phyloP scores from a whole-genome alignment of 176 grass and related monocot species.

The Lolium multiflorum region DNA sequence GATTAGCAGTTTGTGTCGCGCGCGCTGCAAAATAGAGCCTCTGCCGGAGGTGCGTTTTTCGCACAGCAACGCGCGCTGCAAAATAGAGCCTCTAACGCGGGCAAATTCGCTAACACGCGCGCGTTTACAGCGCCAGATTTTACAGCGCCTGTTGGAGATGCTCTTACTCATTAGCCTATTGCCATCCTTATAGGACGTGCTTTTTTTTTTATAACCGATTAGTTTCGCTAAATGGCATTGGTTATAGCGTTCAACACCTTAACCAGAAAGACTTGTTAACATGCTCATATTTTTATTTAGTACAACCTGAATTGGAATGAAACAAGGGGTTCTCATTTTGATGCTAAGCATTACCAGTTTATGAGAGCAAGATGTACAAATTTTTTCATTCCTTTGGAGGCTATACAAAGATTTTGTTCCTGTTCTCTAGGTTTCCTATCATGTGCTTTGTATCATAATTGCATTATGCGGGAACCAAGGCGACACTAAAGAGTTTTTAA shows the following conservation, averaged over 20 bases:
- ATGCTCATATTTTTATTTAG: not conserved
- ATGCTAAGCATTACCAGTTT: slow-evolving; percentile 33
- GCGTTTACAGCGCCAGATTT: too few species aligned
- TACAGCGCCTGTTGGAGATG: too few species aligned
- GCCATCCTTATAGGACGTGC: too few species aligned
- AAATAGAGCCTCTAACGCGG: too few species aligned
- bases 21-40: too few species aligned
- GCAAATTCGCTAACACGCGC: too few species aligned
- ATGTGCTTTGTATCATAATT: not conserved
- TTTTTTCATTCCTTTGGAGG: not conserved
- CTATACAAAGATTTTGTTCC: not conserved
- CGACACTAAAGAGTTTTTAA: not conserved
- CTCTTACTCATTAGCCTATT: too few species aligned
- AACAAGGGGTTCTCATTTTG: slow-evolving; percentile 47
- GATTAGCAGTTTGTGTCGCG: too few species aligned
- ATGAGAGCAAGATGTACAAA: slow-evolving; percentile 36
- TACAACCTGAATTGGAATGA: slow-evolving; percentile 47
- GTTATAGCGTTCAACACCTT: not conserved
- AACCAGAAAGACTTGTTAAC: not conserved
- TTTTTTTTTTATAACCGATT: too few species aligned
- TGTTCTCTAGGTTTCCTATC: not conserved
- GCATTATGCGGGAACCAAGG: not conserved
- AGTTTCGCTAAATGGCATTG: too few species aligned
- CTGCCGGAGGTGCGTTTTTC: too few species aligned
- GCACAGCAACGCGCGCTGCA: too few species aligned